Conservation (phyloP, 2,329 filamentous ascomycete species). For the Fusarium concolor region DNA sequence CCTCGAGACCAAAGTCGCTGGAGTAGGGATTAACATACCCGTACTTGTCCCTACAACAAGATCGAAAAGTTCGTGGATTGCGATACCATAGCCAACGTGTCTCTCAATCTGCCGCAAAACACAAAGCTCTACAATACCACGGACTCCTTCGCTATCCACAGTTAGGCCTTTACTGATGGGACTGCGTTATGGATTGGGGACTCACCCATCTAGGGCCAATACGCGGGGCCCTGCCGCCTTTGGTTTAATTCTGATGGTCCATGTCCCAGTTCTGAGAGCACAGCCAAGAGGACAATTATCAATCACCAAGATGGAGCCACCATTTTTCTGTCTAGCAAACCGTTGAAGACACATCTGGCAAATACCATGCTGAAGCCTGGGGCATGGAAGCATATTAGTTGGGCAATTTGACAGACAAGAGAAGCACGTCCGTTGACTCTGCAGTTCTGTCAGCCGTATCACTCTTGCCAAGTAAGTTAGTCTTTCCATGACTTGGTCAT, state of each 20-base stretch:
- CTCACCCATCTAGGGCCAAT: constrained; percentile 19
- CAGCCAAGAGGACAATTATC: constrained; percentile 15
- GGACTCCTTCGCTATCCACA: constrained; percentile 12
- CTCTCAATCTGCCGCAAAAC: constrained; percentile 5
- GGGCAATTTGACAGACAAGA: constrained; percentile 10
- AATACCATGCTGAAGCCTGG: constrained; percentile 6
- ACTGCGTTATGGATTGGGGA: too few relatives aligned
- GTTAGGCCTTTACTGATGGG: too few relatives aligned
- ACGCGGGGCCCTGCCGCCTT: constrained; percentile 10
- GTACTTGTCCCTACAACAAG: constrained; percentile 30
- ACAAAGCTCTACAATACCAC: constrained; percentile 14
- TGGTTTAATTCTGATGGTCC: constrained; percentile 28
- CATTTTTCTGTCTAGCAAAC: neutral
- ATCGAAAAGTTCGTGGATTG: constrained; percentile 28
- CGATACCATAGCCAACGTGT: constrained; percentile 1
- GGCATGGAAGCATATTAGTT: constrained; percentile 28
- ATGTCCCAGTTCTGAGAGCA: neutral
- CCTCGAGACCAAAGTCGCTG: too few relatives aligned
- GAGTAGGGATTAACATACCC: neutral
- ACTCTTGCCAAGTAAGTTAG: neutral
- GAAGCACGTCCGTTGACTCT: constrained; percentile 21
- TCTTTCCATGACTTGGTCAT: neutral
- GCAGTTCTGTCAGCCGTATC: neutral
- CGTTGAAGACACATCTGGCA: constrained; percentile 14
- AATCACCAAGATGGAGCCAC: constrained; percentile 1